phyloP scores from a whole-genome alignment of 331 rosid genomes.

The Spiraea crenata region DNA sequence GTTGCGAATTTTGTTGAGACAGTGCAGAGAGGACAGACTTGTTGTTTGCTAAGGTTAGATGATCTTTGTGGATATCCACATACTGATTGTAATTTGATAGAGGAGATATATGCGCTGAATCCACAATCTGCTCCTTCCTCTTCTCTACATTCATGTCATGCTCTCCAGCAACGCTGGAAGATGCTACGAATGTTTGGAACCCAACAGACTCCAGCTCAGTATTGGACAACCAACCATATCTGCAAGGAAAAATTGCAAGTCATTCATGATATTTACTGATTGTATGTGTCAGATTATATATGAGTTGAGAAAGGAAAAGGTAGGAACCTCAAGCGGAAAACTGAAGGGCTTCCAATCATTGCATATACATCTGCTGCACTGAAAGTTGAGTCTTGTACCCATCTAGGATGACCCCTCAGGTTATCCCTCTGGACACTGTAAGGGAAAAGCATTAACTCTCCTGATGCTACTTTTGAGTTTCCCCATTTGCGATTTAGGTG shows the following conservation, averaged over 20 bases:
- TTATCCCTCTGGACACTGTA: constrained; percentile 64
- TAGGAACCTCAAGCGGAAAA: constrained; percentile 81
- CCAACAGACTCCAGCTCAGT: constrained; percentile 41
- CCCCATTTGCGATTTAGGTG: constrained; percentile 99
- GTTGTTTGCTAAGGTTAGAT: constrained; percentile 33
- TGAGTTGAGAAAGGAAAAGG: constrained; percentile 13
- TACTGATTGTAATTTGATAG: constrained; percentile 38
- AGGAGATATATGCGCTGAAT: constrained; percentile 31
- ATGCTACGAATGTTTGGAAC: constrained; percentile 42
- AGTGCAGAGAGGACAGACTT: not conserved
- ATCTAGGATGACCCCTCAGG: constrained; percentile 57
- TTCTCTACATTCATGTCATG: constrained; percentile 35
- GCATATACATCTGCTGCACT: constrained; percentile 82
- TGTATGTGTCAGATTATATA: not conserved
- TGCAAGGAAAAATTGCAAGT: constrained; percentile 41
- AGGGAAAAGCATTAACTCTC: constrained; percentile 87
- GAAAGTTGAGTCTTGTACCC: constrained; percentile 75
- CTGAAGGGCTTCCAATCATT: constrained; percentile 68
- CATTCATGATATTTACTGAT: constrained; percentile 11
- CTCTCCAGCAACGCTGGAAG: constrained; percentile 46
- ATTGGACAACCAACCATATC: constrained; percentile 92
- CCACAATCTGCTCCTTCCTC: constrained; percentile 36
- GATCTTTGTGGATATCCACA: constrained; percentile 42
- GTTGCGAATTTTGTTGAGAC: not conserved
- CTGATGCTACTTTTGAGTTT: constrained; percentile 75